A percentile compares a stretch with the other conserved stretches of the same genome.
Evolutionary conservation across 2,329 filamentous ascomycete genomes (phyloP).

Genomic region (Dothideomycetes sp.): DNA sequence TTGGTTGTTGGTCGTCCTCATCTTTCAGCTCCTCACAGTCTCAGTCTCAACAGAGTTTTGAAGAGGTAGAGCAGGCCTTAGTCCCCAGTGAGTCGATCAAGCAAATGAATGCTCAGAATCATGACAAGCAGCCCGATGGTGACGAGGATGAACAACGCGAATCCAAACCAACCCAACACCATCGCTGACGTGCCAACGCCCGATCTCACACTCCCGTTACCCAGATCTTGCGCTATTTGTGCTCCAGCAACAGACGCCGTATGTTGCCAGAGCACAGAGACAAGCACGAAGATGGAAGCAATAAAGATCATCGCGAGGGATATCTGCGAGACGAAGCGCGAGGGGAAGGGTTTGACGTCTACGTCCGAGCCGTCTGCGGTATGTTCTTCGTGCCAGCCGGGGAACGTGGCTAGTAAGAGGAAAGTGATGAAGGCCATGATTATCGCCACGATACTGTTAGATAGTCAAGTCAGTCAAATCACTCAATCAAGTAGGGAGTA

Average conservation of each 20-base stretch:
- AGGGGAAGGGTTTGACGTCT: slow-evolving; percentile 90
- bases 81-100: slow-evolving; percentile 53
- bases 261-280: slow-evolving; percentile 74
- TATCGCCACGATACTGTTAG: slow-evolving; percentile 88
- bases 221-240: slow-evolving; percentile 84
- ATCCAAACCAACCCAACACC: slow-evolving; percentile 96
- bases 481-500: too few species aligned
- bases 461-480: too few species aligned
- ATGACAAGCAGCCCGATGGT: slow-evolving; percentile 92
- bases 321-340: slow-evolving; percentile 81
- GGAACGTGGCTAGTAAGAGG: slow-evolving; percentile 89
- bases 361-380: slow-evolving; percentile 69
- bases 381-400: slow-evolving; percentile 89
- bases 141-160: slow-evolving; percentile 84
- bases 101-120: slow-evolving; percentile 82
- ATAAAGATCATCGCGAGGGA: slow-evolving; percentile 85
- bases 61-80: too few species aligned
- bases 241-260: slow-evolving; percentile 89
- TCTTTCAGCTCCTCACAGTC: too few species aligned
- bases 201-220: slow-evolving; percentile 75
- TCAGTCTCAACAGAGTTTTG: too few species aligned
- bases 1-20: too few species aligned
- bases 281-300: slow-evolving; percentile 53
- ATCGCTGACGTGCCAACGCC: slow-evolving; percentile 92
- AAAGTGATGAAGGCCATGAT: slow-evolving; percentile 96